Evolutionary conservation across 176 grass and related monocot genomes (phyloP).

Genomic region (Hsuehochloa calcarea): DNA sequence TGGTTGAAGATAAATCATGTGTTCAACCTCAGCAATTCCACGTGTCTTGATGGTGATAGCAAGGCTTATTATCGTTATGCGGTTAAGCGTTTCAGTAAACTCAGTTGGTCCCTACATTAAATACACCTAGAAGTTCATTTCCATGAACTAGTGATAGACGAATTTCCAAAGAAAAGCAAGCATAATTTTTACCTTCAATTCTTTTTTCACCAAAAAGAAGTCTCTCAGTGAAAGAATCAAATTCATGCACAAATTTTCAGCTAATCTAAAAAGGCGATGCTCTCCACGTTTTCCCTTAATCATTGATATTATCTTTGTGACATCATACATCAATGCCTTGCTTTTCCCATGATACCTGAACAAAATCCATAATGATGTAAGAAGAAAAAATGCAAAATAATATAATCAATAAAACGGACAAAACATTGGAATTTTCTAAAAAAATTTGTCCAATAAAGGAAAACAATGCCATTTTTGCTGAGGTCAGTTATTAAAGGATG

Average conservation of each 20-base stretch:
- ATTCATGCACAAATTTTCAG: conserved; percentile 99
- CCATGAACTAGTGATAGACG: not conserved
- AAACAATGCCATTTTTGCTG: not conserved
- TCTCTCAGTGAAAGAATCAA: conserved; percentile 96
- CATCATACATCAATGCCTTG: conserved; percentile 99
- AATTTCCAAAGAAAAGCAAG: conserved; percentile 18
- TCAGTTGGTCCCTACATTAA: conserved; percentile 86
- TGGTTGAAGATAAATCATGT: conserved; percentile 89
- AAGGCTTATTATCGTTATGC: conserved; percentile 99
- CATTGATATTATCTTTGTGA: conserved; percentile 99
- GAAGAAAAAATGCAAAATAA: conserved; percentile 23
- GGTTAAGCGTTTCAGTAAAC: conserved; percentile 97
- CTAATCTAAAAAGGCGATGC: conserved; percentile 94
- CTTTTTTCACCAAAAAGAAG: conserved; percentile 99
- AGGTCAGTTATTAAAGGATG: not conserved
- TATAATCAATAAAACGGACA: conserved; percentile 3
- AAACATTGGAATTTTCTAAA: not conserved
- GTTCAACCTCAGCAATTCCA: conserved; percentile 96
- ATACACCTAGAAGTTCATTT: conserved; percentile 14
- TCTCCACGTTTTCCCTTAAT: conserved; percentile 94
- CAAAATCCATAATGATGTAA: conserved; percentile 16
- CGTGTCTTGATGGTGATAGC: conserved; percentile 98
- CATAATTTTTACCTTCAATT: conserved; percentile 72
- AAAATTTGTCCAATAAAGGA: not conserved
- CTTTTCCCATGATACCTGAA: conserved; percentile 94